Evolutionary conservation across 768 basidiomycete genomes (phyloP).

Genomic region (Phallus indusiatus): DNA sequence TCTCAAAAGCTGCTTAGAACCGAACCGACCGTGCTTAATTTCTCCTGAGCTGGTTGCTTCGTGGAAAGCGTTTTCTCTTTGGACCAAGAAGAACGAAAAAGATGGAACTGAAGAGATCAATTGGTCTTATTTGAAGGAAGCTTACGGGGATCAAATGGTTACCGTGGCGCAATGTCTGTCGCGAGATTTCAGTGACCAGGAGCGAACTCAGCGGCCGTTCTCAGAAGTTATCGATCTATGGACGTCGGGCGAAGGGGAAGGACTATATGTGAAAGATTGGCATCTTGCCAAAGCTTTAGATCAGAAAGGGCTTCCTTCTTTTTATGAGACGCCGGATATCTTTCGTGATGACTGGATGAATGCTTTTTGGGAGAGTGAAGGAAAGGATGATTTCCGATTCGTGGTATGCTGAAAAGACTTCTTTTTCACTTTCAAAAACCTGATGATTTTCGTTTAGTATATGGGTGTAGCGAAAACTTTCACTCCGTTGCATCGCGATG

Average conservation of each 20-base stretch:
- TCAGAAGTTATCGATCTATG: constrained; percentile 11
- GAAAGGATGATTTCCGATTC: constrained; percentile 12
- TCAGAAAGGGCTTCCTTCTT: neutral
- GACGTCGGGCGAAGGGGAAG: neutral
- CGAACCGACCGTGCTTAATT: constrained; percentile 5
- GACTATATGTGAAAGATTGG: constrained; percentile 13
- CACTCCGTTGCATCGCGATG: constrained; percentile 13
- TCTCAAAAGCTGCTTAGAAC: neutral
- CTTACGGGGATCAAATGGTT: constrained; percentile 8
- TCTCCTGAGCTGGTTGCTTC: neutral
- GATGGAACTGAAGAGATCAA: neutral
- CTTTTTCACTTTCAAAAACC: neutral
- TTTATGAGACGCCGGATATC: constrained; percentile 11
- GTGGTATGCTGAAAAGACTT: constrained; percentile 3
- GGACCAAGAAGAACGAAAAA: neutral
- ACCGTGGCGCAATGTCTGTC: constrained; percentile 9
- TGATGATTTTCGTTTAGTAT: constrained; percentile 5
- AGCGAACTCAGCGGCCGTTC: constrained; percentile 2
- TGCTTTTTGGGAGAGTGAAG: constrained; percentile 9
- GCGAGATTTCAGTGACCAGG: constrained; percentile 5
- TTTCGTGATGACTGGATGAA: constrained; percentile 14
- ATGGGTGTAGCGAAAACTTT: constrained; percentile 13
- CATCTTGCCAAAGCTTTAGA: constrained; percentile 7
- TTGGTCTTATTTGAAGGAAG: constrained; percentile 4
- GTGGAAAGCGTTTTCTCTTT: constrained; percentile 3